phyloP scores from a whole-genome alignment of 2,329 filamentous ascomycete species.

The Apiospora sp. region DNA sequence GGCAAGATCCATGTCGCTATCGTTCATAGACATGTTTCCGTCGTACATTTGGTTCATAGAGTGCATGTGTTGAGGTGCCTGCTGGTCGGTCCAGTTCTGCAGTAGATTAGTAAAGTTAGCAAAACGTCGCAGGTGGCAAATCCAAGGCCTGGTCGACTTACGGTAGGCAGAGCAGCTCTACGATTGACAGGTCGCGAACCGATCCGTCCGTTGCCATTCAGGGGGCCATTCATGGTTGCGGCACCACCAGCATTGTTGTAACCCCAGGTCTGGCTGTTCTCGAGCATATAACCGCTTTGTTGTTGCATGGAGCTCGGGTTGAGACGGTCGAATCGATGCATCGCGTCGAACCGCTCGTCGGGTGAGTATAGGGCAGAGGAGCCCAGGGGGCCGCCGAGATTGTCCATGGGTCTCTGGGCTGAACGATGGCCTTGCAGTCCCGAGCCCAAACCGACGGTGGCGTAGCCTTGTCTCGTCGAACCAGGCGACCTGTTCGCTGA shows the following conservation, averaged over 20 bases:
- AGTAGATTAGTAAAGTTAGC: conserved; percentile 5
- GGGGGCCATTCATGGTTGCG: conserved; percentile 66
- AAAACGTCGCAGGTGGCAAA: neutral
- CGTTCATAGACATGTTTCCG: conserved; percentile 48
- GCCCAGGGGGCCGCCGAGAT: conserved; percentile 67
- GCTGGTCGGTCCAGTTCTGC: conserved; percentile 61
- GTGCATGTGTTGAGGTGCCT: conserved; percentile 50
- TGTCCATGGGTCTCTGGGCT: conserved; percentile 80
- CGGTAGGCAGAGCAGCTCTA: conserved; percentile 73
- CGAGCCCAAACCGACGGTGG: conserved; percentile 64
- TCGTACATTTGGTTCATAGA: conserved; percentile 46
- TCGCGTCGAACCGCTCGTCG: conserved; percentile 69
- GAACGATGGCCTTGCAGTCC: conserved; percentile 63
- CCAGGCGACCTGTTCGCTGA: conserved; percentile 74
- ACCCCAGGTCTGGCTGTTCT: conserved; percentile 80
- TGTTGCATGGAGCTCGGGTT: conserved; percentile 37
- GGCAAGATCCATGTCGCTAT: conserved; percentile 48
- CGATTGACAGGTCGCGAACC: conserved; percentile 58
- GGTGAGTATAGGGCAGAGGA: conserved; percentile 71
- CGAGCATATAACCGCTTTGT: conserved; percentile 58
- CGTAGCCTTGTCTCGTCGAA: conserved; percentile 69
- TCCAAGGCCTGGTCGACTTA: conserved; percentile 56
- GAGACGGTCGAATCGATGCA: conserved; percentile 48
- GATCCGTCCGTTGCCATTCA: conserved; percentile 69
- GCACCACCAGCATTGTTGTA: conserved; percentile 71